Base-by-base conservation (phyloP, 1,139 yeast genomes). In the Kodamaea anthophila region DNA sequence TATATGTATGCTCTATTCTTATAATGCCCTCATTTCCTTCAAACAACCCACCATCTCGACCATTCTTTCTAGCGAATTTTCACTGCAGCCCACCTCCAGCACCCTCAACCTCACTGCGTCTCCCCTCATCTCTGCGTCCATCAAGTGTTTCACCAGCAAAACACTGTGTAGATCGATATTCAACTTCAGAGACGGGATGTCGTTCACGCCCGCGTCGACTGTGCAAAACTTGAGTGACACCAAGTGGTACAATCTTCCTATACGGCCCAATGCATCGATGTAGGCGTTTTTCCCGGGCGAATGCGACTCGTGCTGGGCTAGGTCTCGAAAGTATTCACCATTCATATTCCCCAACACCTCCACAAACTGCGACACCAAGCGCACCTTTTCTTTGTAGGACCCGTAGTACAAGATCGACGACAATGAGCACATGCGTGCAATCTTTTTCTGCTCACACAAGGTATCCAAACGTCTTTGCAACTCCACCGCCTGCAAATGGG, bases 351-450 rank as follows among this genome's bases (percentile, higher is more conserved):
- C 26, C 27, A 40, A 32, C 10, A 26, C 18, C 30, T 50, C 47
- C 25, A 51, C 42, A 29, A 56, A 46, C 9, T 47, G 36, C 5
- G 53, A 42, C n/a, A 56, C 42, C 24, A 51, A 36, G 13, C 37
- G 41, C 12, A 54, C 43, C 34, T 55, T 59, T 31, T 60, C 65
- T 29, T 57, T 58, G 33, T 62, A 61, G 1, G 63, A 41, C 0
- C 68, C 68, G 30, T 51, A 36, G 8, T 41, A 27, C 3, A 61
- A 31, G 1, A 60, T 44, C 1, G 59, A 44, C 21, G 63, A 48
- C 13, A 60, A 31, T 2, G 51, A 49, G 15, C 41, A 39, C 24
- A 41, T 35, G 44, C 42, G 13, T 33, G 33, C 15, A 38, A 32
- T 28, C 26, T 20, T 26, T 15, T 29, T 29, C 33, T 35, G 15